Evolutionary conservation across 139 green algal species (phyloP).

Genomic region (Eudorina sp.): DNA sequence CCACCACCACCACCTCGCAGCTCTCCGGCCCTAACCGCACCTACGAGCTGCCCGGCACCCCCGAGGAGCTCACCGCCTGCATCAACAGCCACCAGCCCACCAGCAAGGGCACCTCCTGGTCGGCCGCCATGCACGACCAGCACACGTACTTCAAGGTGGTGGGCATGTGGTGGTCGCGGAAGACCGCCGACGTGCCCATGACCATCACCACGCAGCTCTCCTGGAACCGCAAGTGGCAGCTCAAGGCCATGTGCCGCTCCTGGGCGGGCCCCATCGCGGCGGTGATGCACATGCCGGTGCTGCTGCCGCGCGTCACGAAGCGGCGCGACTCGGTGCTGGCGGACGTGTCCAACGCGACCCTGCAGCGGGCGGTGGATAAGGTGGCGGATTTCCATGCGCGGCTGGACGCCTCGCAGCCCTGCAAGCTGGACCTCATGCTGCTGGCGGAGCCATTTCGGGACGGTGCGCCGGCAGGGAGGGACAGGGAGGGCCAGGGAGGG

Average conservation of each 20-base stretch:
- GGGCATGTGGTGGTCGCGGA: constrained; percentile 13
- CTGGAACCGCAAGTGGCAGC: constrained; percentile 44
- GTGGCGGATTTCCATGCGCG: constrained; percentile 23
- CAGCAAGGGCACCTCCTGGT: constrained; percentile 1
- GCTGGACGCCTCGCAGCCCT: background rate
- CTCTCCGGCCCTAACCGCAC: background rate
- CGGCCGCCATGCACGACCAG: background rate
- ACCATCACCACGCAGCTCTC: constrained; percentile 40
- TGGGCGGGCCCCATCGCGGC: constrained; percentile 27
- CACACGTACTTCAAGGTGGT: background rate
- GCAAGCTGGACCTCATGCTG: constrained; percentile 72
- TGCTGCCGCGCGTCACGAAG: background rate
- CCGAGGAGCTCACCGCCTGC: background rate
- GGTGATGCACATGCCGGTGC: constrained; percentile 32
- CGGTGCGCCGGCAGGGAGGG: constrained; percentile 57
- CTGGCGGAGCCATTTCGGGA: constrained; percentile 72
- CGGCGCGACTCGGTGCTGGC: background rate
- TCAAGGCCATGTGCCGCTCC: constrained; percentile 48
- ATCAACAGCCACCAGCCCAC: constrained; percentile 28
- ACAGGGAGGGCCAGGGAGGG: background rate
- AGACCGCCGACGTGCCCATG: constrained; percentile 18
- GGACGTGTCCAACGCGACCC: background rate
- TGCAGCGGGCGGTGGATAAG: constrained; percentile 4
- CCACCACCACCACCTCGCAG: background rate
- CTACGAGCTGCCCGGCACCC: background rate